These are phyloP conservation scores for Auriscalpium microsporum DNA, from an alignment of 768 basidiomycete genomes.

Conservation along the genomic window DNA sequence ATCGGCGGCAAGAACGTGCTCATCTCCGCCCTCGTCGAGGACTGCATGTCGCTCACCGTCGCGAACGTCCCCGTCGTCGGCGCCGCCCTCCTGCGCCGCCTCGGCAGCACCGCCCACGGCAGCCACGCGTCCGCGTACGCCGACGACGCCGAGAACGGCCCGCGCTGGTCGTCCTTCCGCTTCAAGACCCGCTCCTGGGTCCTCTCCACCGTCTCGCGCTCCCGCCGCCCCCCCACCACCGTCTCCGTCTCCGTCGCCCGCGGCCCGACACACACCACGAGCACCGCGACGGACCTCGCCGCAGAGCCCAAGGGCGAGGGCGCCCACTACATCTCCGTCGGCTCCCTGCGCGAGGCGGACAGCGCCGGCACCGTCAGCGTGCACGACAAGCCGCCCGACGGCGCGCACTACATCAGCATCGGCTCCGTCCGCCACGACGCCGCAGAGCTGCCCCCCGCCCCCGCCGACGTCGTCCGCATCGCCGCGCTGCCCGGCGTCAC, in stretches of 20 bases:
- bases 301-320: background rate
- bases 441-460: background rate
- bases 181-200: constrained; percentile 8
- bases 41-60: constrained; percentile 12
- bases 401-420: background rate
- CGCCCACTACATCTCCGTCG: background rate
- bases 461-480: background rate
- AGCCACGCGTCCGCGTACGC: background rate
- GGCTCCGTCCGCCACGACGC: background rate
- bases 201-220: background rate
- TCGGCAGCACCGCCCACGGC: background rate
- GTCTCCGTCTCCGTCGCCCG: no score
- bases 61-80: constrained; percentile 11
- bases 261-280: no score
- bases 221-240: background rate
- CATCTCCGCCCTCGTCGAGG: constrained; percentile 25
- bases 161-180: constrained; percentile 15
- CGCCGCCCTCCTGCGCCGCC: constrained; percentile 5
- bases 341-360: background rate
- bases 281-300: no score
- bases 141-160: constrained; percentile 9
- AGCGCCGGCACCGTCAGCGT: background rate
- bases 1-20: constrained; percentile 21
- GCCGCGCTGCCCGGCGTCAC: background rate
- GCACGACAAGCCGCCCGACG: background rate